A percentile compares a stretch with the other conserved stretches of the same genome.
These are phyloP conservation scores for Licmophora abbreviata DNA, from an alignment of 108 stramenopile genomes.

Conservation along the genomic window DNA sequence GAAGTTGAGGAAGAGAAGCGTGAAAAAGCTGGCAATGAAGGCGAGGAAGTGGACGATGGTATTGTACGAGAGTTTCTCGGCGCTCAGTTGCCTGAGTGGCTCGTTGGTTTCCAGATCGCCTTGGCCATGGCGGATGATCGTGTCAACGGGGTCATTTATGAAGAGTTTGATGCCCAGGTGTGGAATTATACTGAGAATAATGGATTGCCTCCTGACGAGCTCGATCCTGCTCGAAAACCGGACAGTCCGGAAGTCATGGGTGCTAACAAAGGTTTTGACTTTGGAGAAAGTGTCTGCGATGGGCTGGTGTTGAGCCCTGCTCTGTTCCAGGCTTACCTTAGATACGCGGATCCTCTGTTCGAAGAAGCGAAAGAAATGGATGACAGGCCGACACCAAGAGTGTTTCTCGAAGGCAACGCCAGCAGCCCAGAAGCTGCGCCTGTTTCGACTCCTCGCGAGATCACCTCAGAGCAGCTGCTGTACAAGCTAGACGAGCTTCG, in stretches of 20 bases:
- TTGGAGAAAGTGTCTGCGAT: slow-evolving; percentile 42
- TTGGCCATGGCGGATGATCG: slow-evolving; percentile 45
- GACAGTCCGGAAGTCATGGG: slow-evolving; percentile 45
- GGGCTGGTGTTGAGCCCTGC: slow-evolving; percentile 56
- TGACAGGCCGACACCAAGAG: slow-evolving; percentile 6
- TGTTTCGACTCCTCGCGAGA: neutral
- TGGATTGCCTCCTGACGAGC: slow-evolving; percentile 5
- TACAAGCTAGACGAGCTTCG: neutral
- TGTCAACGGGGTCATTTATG: slow-evolving; percentile 40
- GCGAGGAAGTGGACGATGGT: slow-evolving; percentile 23
- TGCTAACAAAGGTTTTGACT: slow-evolving; percentile 56
- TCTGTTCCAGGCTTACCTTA: slow-evolving; percentile 46
- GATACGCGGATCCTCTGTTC: slow-evolving; percentile 62
- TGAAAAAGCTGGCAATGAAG: slow-evolving; percentile 12
- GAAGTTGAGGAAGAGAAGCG: slow-evolving; percentile 61
- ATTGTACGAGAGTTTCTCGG: slow-evolving; percentile 56
- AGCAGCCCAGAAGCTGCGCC: neutral
- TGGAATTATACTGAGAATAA: slow-evolving; percentile 61
- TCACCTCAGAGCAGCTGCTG: slow-evolving; percentile 2
- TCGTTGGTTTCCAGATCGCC: slow-evolving; percentile 60
- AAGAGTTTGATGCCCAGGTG: slow-evolving; percentile 52
- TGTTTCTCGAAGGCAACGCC: neutral
- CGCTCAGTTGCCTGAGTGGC: slow-evolving; percentile 43
- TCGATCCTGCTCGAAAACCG: slow-evolving; percentile 43
- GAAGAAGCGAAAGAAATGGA: slow-evolving; percentile 26